Evolutionary conservation across 371 early-diverging fungal species (phyloP), one percentile per base, ranked within the genome.

Genomic region (Rhizomucor pusillus): DNA sequence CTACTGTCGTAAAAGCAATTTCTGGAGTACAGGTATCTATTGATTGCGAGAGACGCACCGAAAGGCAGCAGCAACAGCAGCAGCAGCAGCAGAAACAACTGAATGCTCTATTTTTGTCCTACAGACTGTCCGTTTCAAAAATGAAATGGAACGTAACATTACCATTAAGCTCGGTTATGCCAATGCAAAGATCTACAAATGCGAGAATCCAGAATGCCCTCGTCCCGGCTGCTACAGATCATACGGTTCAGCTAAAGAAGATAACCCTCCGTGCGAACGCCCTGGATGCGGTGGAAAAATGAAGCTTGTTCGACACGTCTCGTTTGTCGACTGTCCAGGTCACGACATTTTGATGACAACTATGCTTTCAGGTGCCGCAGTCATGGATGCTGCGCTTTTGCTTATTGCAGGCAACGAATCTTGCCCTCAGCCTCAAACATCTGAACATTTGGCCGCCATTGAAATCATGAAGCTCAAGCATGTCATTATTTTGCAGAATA

Each of bases 341-440:
- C 99, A 99, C 97, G 99, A 99, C 82, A 94, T 99, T 89, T 91
- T 99, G 63, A 99, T 99, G 99, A 97, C 99, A 29, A 99, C 99
- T 54, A 99, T 99, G 99, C 84, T 99, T 66, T 99, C 96, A 84
- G 99, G 99, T 65, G 99, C 99, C 52, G 99, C 99, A 43, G 98
- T 99, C 65, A 99, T 99, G 99, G 99, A 99, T 79, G 99, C 99
- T 49, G 99, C 99, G 5, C 71, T 99, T 57, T 88, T 99, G 46
- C 82, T 99, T 62, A 93, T 99, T 75, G 99, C 99, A 18, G 99
- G 97, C 60, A 99, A 99, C 80, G 99, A 99, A 85, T 86, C 91
- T 11, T 99, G 99, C 83, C 99, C 99, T 37, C 99, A 99, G 81
- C 99, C 99, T 20, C 99, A 99, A 80, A 99, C 99, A 23, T 89